Evolutionary conservation across 2,329 filamentous ascomycete species (phyloP).

Genomic region (Fusarium sublunatum): DNA sequence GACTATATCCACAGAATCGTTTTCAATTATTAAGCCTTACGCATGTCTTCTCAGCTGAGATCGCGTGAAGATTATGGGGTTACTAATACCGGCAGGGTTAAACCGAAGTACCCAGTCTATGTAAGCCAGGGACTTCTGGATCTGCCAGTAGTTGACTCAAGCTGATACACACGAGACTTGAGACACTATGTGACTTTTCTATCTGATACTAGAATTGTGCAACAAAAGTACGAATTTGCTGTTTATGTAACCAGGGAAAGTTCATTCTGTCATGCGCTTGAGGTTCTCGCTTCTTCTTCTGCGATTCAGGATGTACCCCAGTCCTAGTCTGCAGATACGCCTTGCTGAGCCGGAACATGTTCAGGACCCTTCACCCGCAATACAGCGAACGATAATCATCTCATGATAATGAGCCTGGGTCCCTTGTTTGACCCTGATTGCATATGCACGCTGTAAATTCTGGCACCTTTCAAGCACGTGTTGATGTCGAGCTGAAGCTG

Average conservation of each 20-base stretch:
- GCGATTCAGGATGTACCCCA: constrained; percentile 13
- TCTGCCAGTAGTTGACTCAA: constrained; percentile 15
- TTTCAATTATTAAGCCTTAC: constrained; percentile 16
- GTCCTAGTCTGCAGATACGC: constrained; percentile 14
- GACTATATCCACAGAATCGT: constrained; percentile 5
- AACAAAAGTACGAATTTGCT: constrained; percentile 1
- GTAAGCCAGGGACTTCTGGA: not conserved
- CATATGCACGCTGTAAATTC: constrained; percentile 17
- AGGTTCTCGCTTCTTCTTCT: constrained; percentile 7
- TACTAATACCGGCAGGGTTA: constrained; percentile 13
- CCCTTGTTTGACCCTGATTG: constrained; percentile 18
- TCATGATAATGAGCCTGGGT: constrained; percentile 42
- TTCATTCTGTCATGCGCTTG: not conserved
- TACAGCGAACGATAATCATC: constrained; percentile 45
- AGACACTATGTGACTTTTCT: not conserved
- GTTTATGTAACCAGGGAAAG: not conserved
- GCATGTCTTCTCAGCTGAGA: constrained; percentile 11
- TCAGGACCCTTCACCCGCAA: constrained; percentile 20
- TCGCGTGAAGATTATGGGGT: constrained; percentile 5
- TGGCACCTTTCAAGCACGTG: constrained; percentile 8
- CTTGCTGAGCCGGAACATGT: constrained; percentile 9
- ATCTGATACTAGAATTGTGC: constrained; percentile 15
- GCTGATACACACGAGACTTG: constrained; percentile 12
- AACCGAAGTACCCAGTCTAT: not conserved
- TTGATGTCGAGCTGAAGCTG: constrained; percentile 9